Percentiles rank a stretch among this genome's conserved stretches.
Evolutionary conservation across 345 rosid genomes (phyloP).

Genomic region (Euclidium syriacum): DNA sequence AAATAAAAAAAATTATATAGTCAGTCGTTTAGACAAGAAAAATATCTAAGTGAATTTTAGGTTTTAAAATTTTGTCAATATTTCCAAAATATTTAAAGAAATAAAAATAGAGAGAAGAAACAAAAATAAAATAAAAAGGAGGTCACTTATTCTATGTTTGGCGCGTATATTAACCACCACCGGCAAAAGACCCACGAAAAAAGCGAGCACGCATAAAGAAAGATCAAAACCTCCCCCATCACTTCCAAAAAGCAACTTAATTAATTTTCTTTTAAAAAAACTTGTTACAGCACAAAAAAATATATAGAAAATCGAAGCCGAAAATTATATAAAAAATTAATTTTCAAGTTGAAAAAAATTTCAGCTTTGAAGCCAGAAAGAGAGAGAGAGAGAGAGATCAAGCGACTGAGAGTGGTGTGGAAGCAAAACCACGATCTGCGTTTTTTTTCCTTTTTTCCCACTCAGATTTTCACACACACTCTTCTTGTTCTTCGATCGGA

Average conservation of each 20-base stretch:
- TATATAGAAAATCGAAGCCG: slow-evolving; percentile 18
- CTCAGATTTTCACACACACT: not conserved
- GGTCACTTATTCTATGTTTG: slow-evolving; percentile 33
- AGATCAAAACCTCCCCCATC: slow-evolving; percentile 47
- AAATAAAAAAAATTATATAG: not conserved
- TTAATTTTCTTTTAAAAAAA: too few species aligned
- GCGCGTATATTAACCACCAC: slow-evolving; percentile 63
- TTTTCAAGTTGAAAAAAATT: slow-evolving; percentile 2
- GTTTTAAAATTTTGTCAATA: not conserved
- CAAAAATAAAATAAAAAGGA: not conserved
- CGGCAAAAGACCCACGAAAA: slow-evolving; percentile 34
- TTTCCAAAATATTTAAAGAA: not conserved
- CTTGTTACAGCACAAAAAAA: not conserved
- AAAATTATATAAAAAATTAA: slow-evolving; percentile 7
- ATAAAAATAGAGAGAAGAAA: not conserved
- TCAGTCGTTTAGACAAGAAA: not conserved
- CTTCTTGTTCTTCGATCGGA: slow-evolving; percentile 50
- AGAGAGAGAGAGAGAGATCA: too few species aligned
- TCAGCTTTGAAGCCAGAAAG: slow-evolving; percentile 24
- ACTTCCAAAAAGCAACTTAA: slow-evolving; percentile 36
- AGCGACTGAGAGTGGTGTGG: slow-evolving; percentile 31
- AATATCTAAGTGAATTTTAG: not conserved
- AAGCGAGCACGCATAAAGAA: slow-evolving; percentile 25
- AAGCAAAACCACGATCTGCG: slow-evolving; percentile 21
- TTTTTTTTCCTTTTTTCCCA: not conserved